Evolutionary conservation across 345 rosid species (phyloP).

Genomic region (Nasturtium officinale): DNA sequence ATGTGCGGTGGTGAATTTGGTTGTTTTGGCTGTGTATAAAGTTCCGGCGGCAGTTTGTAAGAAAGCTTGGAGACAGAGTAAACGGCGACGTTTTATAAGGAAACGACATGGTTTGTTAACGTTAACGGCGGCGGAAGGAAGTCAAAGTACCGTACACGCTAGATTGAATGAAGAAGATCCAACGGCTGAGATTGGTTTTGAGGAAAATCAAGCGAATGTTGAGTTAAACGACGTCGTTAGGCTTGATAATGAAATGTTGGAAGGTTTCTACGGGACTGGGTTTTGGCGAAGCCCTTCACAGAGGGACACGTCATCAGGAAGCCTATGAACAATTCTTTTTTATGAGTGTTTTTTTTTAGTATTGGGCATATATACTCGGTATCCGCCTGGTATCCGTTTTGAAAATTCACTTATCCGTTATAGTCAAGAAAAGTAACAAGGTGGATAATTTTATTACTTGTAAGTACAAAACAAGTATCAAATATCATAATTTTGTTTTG

Average conservation of each 20-base stretch:
- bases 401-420: no score
- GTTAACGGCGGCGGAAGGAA: constrained; percentile 21
- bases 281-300: constrained; percentile 65
- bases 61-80: constrained; percentile 51
- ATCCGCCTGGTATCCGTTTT: no score
- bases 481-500: no score
- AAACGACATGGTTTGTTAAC: constrained; percentile 44
- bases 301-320: constrained; percentile 12
- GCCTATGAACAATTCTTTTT: not conserved
- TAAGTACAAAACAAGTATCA: no score
- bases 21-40: constrained; percentile 60
- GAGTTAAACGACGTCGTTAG: constrained; percentile 29
- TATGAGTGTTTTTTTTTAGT: not conserved
- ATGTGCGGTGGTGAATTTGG: constrained; percentile 57
- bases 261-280: constrained; percentile 51
- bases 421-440: no score
- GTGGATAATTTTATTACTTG: no score
- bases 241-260: constrained; percentile 62
- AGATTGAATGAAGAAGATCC: constrained; percentile 38
- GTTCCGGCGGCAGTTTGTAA: constrained; percentile 66
- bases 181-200: constrained; percentile 26
- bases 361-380: no score
- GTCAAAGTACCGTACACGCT: constrained; percentile 33
- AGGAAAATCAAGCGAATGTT: not conserved
- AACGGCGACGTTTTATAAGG: constrained; percentile 40